Evolutionary conservation across 78 protist species (phyloP), one percentile per base, ranked within the genome.

Genomic region (Goniomonas avonlea): DNA sequence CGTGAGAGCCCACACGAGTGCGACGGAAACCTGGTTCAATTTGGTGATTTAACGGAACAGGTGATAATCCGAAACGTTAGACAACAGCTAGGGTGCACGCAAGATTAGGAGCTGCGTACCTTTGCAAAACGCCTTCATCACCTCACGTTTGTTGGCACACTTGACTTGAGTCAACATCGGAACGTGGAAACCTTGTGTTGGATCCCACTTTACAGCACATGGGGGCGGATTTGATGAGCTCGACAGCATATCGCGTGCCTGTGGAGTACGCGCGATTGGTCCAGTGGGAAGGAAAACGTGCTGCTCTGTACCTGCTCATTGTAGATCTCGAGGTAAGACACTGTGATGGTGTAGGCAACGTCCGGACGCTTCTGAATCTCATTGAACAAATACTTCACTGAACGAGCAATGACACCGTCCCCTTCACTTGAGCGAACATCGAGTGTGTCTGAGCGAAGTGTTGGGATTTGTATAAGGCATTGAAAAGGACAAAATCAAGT

Each of bases 231-330:
- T n/a, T 37, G 39, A 63, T 21, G 5, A 63, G 50, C 29, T 63
- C 71, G 50, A n/a, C n/a, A n/a, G n/a, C n/a, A n/a, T n/a, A n/a
- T n/a, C n/a, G n/a, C n/a, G n/a, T n/a, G n/a, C n/a, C n/a, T n/a
- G n/a, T n/a, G n/a, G n/a, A n/a, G n/a, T n/a, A n/a, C n/a, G n/a
- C n/a, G n/a, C n/a, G n/a, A n/a, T n/a, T n/a, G n/a, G n/a, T n/a
- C n/a, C n/a, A n/a, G n/a, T n/a, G n/a, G n/a, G n/a, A n/a, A n/a
- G n/a, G n/a, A n/a, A n/a, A n/a, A n/a, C n/a, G n/a, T n/a, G n/a
- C n/a, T n/a, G n/a, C n/a, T n/a, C n/a, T 43, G 39, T 43, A 63
- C 71, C n/a, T 63, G 71, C 71, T 63, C 71, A 25, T 63, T 63
- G 71, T 63, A 63, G 15, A 63, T 38, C 25, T 63, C 71, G 45